Percentiles rank a stretch among this genome's conserved stretches.
Evolutionary conservation across 352 stramenopile species (phyloP).

Genomic region (Sclerospora graminicola): DNA sequence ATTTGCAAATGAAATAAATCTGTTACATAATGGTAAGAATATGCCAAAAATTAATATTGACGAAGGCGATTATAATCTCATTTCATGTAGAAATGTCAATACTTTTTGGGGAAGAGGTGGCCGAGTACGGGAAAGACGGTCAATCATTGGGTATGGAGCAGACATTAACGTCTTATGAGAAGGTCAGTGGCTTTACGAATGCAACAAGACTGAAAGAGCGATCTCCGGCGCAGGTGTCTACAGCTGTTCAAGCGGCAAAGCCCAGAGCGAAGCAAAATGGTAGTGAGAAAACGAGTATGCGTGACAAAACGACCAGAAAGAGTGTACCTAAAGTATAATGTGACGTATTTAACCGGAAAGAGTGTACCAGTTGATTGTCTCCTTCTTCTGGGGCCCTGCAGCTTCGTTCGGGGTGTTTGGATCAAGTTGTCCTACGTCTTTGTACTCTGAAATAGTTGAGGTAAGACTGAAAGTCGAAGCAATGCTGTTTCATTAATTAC

Average conservation of each 20-base stretch:
- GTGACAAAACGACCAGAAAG: too few relatives aligned
- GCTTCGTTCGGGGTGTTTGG: slow-evolving; percentile 14
- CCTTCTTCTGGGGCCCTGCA: slow-evolving; percentile 22
- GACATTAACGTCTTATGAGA: slow-evolving; percentile 1
- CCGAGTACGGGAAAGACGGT: slow-evolving; percentile 29
- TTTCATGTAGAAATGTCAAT: slow-evolving; percentile 29
- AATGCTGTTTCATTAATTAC: not conserved
- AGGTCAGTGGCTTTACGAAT: slow-evolving; percentile 2
- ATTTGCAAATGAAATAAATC: slow-evolving; percentile 24
- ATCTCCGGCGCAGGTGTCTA: too few relatives aligned
- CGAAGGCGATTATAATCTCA: not conserved
- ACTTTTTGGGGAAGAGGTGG: slow-evolving; percentile 37
- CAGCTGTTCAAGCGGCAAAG: too few relatives aligned
- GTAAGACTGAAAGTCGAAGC: not conserved
- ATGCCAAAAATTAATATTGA: not conserved
- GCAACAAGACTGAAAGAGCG: not conserved
- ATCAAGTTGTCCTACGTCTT: slow-evolving; percentile 32
- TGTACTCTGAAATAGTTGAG: slow-evolving; percentile 22
- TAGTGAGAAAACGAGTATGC: too few relatives aligned
- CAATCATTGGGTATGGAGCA: too few relatives aligned
- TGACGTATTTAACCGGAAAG: too few relatives aligned
- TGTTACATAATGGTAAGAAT: slow-evolving; percentile 28
- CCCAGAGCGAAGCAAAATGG: too few relatives aligned
- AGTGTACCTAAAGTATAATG: too few relatives aligned
- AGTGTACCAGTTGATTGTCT: slow-evolving; percentile 5